A percentile compares a stretch with the other conserved stretches of the same genome.
Evolutionary conservation across 1,284 basidiomycete species (phyloP).

Genomic region (Puccinia horiana): DNA sequence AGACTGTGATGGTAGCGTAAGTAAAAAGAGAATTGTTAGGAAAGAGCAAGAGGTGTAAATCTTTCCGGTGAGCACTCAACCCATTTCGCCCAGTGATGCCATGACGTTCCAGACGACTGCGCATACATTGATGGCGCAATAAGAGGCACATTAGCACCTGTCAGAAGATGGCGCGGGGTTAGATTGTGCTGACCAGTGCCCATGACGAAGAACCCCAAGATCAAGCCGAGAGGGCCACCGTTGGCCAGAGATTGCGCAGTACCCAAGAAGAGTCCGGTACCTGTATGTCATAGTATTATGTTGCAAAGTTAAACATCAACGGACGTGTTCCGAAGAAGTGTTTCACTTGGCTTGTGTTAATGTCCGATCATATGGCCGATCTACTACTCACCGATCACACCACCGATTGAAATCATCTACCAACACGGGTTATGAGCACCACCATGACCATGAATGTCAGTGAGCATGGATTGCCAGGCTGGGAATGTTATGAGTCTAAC

Average conservation of each 20-base stretch:
- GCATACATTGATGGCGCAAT: conserved; percentile 59
- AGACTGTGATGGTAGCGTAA: conserved; percentile 63
- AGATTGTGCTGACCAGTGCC: conserved; percentile 50
- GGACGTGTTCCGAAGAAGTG: not conserved
- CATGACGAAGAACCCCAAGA: conserved; percentile 57
- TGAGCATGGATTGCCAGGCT: not conserved
- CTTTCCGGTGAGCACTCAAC: conserved; percentile 60
- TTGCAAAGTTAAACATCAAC: not conserved
- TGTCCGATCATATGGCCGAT: not conserved
- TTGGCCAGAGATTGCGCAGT: conserved; percentile 58
- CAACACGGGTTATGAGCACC: not conserved
- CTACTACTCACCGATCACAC: conserved; percentile 37
- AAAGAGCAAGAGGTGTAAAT: conserved; percentile 55
- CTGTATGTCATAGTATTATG: not conserved
- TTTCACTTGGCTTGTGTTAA: not conserved
- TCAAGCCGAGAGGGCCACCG: conserved; percentile 61
- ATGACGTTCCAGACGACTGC: conserved; percentile 54
- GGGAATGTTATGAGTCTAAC: not conserved
- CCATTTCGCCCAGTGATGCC: conserved; percentile 62
- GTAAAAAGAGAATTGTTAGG: conserved; percentile 58
- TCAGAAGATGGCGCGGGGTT: conserved; percentile 52
- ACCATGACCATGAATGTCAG: not conserved
- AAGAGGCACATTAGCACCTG: conserved; percentile 49
- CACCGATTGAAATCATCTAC: conserved; percentile 46
- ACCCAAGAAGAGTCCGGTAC: conserved; percentile 57